Percentiles rank a stretch among this genome's conserved stretches.
These are phyloP conservation scores for Fennellomyces sp. DNA, from an alignment of 371 early-diverging fungal species.

Conservation along the genomic window DNA sequence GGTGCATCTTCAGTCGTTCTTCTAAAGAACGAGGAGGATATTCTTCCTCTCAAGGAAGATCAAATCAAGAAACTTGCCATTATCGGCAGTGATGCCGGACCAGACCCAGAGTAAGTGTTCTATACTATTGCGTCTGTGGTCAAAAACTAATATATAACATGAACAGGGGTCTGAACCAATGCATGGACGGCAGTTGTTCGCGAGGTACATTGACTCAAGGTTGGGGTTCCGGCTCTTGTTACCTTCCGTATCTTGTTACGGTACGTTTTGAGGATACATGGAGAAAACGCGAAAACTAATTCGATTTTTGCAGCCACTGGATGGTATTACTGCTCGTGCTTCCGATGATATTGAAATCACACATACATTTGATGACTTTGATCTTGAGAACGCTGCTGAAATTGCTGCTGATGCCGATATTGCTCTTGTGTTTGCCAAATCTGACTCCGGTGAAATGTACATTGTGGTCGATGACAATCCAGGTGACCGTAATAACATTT, in stretches of 20 bases:
- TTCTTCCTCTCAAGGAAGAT: slow-evolving; percentile 37
- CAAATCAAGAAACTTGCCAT: slow-evolving; percentile 38
- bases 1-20: slow-evolving; percentile 59
- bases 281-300: no score
- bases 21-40: slow-evolving; percentile 45
- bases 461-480: slow-evolving; percentile 34
- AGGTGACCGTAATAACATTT: slow-evolving; percentile 65
- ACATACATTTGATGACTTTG: slow-evolving; percentile 17
- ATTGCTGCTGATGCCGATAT: slow-evolving; percentile 49
- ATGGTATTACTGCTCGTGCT: slow-evolving; percentile 49
- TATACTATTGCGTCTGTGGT: not conserved
- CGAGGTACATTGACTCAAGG: slow-evolving; percentile 62
- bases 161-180: slow-evolving; percentile 24
- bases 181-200: slow-evolving; percentile 25
- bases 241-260: slow-evolving; percentile 60
- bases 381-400: slow-evolving; percentile 31
- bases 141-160: no score
- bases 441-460: slow-evolving; percentile 64
- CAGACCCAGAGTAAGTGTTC: slow-evolving; percentile 22
- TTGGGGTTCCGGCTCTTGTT: slow-evolving; percentile 66
- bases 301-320: slow-evolving; percentile 24
- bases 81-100: slow-evolving; percentile 55
- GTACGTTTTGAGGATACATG: slow-evolving; percentile 19
- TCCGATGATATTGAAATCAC: not conserved
- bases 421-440: slow-evolving; percentile 60